A percentile compares a stretch with the other conserved stretches of the same genome.
Conservation (phyloP, 1,284 basidiomycete genomes). For the Malassezia sp. region DNA sequence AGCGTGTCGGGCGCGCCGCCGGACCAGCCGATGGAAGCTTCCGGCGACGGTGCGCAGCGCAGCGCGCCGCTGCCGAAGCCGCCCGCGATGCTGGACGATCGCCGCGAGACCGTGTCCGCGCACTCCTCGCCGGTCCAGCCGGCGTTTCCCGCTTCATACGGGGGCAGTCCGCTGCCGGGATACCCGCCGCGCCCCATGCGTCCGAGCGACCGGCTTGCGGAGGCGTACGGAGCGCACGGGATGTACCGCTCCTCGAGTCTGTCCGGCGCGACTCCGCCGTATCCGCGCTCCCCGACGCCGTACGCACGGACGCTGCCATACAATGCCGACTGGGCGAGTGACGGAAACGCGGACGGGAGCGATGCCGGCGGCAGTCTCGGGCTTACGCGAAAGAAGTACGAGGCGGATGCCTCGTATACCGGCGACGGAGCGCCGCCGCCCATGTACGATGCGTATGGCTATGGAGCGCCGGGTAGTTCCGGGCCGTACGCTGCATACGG, state of each 20-base stretch:
- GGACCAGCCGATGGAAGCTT: no score
- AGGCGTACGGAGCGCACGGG: background rate
- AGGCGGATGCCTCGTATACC: background rate
- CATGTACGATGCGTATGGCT: conserved; percentile 4
- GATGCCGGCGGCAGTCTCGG: no score
- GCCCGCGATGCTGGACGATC: background rate
- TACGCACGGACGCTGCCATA: background rate
- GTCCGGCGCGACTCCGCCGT: background rate
- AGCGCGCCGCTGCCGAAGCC: background rate
- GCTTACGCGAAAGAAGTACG: no score
- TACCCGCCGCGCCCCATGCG: conserved; percentile 2
- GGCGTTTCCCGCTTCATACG: background rate
- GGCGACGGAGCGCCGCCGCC: background rate
- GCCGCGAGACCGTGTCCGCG: background rate
- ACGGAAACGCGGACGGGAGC: background rate
- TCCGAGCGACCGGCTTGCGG: background rate
- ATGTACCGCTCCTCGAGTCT: conserved; percentile 4
- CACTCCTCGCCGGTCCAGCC: conserved; percentile 6
- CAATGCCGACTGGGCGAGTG: background rate
- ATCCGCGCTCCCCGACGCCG: background rate
- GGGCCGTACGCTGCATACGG: background rate
- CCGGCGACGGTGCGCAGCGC: no score
- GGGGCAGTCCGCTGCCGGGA: no score
- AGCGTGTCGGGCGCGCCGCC: no score
- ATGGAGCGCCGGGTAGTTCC: background rate